Conservation (phyloP, 352 stramenopile genomes). For the Globisporangium nagaii region DNA sequence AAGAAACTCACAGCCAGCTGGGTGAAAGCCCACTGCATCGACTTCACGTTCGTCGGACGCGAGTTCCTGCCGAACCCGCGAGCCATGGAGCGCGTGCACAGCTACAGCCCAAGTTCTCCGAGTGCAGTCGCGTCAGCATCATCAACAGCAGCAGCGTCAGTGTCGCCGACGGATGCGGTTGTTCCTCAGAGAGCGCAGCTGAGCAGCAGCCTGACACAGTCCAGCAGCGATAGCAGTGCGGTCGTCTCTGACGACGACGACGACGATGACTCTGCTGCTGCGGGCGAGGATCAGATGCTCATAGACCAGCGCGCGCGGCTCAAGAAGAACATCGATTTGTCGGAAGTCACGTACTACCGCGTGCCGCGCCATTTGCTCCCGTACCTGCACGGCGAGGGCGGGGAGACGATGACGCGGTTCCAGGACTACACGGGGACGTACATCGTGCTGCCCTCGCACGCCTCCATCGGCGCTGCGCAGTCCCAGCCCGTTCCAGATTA, state of each 20-base stretch:
- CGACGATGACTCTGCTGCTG: conserved; percentile 7
- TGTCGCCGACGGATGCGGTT: not conserved
- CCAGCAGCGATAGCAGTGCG: not conserved
- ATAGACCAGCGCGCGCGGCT: conserved; percentile 34
- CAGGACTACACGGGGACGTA: conserved; percentile 76
- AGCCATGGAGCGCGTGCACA: conserved; percentile 64
- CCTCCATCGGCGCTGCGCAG: conserved; percentile 6
- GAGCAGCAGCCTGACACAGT: not conserved
- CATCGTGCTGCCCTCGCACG: conserved; percentile 54
- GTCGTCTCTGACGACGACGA: conserved; percentile 15
- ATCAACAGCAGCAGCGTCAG: not conserved
- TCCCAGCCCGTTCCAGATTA: conserved; percentile 17
- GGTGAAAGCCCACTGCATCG: conserved; percentile 69
- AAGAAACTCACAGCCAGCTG: conserved; percentile 46
- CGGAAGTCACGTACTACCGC: conserved; percentile 73
- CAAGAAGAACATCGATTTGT: conserved; percentile 70
- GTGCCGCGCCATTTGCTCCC: conserved; percentile 58
- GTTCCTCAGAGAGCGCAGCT: conserved; percentile 7
- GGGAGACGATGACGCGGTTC: conserved; percentile 69
- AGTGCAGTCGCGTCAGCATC: not conserved
- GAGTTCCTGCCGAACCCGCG: conserved; percentile 89
- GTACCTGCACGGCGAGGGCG: conserved; percentile 60
- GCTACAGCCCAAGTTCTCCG: conserved; percentile 17
- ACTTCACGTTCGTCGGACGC: conserved; percentile 86
- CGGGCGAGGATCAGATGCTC: conserved; percentile 40